Base-by-base conservation (phyloP, 371 early-diverging fungal genomes). In the Saksenaea oblongispora region DNA sequence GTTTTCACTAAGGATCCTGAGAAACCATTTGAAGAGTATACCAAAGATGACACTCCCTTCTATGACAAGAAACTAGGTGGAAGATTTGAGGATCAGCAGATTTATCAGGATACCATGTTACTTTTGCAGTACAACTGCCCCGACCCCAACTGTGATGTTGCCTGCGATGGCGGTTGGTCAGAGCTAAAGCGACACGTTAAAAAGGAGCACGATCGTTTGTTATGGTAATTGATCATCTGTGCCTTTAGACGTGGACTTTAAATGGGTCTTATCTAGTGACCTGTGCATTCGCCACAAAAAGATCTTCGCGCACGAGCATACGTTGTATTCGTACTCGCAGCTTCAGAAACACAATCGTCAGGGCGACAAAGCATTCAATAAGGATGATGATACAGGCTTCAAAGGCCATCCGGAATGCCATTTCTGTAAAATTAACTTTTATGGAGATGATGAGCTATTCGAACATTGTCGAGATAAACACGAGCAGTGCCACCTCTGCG, bases 381-480 rank as follows among this genome's bases (percentile, higher is more conserved):
- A 79, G 54, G 51, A 47, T 22, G 91, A 89, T 28, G 85, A 86
- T n/a, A 85, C 89, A 1, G 92, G 91, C 11, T 96, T 97, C 74
- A 90, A 83, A 27, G 98, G 98, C 2, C 98, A 98, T 71, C 98
- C 98, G 1, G 80, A 85, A 56, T 98, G 98, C 75, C 87, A 85
- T 4, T 97, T 97, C 71, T 98, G 98, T 74, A 75, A 82, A 10
- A 83, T 64, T 24, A 76, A 80, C 47, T 98, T 93, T 64, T 97
- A 93, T 71, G 93, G 90, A 28, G 83, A 88, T 44, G 98, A 98
- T 70, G 95, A 93, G 72, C 76, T 98, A 24, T 96, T 84, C 74
- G 91, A 91, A 36, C 98, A 98, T 74, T 97, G 98, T 70, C 85
- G 92, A n/a, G 88, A 94, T 58, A 87, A 86, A 59, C 98, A 98